Evolutionary conservation across 2,329 filamentous ascomycete genomes (phyloP).

Genomic region (Amphichorda felina): DNA sequence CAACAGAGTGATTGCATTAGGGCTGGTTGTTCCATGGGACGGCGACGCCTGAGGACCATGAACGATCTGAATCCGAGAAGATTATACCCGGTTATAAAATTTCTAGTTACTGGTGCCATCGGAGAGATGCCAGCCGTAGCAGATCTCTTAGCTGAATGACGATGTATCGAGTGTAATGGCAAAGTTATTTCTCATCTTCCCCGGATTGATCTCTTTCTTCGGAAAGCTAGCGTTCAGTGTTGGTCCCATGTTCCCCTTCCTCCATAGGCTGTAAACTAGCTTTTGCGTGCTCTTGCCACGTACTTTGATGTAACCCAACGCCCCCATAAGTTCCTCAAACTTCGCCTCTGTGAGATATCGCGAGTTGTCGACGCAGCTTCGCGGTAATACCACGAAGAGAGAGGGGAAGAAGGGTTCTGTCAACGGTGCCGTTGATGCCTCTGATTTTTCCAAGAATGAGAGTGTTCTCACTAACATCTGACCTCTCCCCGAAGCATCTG

Average conservation of each 20-base stretch:
- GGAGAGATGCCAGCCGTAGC: too few species aligned
- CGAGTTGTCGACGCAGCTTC: constrained; percentile 81
- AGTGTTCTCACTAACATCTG: constrained; percentile 74
- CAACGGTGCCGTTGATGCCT: constrained; percentile 3
- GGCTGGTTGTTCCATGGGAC: too few species aligned
- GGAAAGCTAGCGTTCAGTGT: constrained; percentile 10
- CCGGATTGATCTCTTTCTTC: constrained; percentile 70
- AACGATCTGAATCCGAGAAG: too few species aligned
- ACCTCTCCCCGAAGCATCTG: constrained; percentile 61
- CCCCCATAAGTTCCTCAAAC: constrained; percentile 61
- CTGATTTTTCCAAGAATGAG: constrained; percentile 45
- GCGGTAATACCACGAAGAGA: constrained; percentile 81
- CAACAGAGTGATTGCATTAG: too few species aligned
- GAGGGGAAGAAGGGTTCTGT: constrained; percentile 41
- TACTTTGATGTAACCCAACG: constrained; percentile 58
- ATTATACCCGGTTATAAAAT: too few species aligned
- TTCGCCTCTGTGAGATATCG: constrained; percentile 69
- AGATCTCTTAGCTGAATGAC: too few species aligned
- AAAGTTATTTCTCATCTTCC: constrained; percentile 79
- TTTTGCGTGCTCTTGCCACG: constrained; percentile 68
- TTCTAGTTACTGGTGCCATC: too few species aligned
- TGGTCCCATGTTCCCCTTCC: constrained; percentile 20
- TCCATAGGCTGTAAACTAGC: constrained; percentile 85
- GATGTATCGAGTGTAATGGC: constrained; percentile 64
- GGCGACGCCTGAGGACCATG: too few species aligned